Evolutionary conservation across 2,329 filamentous ascomycete species (phyloP).

Genomic region (Paraphaeosphaeria minitans): DNA sequence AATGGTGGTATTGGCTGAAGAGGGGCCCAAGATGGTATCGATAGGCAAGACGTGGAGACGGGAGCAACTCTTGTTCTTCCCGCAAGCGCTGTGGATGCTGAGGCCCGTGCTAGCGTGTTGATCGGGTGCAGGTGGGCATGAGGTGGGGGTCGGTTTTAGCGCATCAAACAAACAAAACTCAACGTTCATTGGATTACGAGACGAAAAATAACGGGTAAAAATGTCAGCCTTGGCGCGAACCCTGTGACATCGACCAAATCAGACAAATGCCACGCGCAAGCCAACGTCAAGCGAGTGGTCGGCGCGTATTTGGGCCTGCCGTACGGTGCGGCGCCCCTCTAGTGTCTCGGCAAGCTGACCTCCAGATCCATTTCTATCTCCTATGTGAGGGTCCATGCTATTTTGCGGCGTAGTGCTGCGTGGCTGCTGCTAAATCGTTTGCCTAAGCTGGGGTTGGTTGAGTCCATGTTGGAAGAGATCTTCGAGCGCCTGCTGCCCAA

Average conservation of each 20-base stretch:
- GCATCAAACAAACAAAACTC: not conserved
- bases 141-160: too few species aligned
- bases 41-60: not conserved
- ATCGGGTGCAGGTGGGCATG: not conserved
- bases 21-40: not conserved
- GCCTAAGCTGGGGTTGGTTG: too few species aligned
- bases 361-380: too few species aligned
- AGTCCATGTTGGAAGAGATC: too few species aligned
- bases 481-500: not conserved
- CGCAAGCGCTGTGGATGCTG: constrained; percentile 10
- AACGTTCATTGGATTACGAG: not conserved
- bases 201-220: not conserved
- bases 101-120: not conserved
- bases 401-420: too few species aligned
- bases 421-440: too few species aligned
- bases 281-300: not conserved
- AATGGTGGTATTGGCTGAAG: too few species aligned
- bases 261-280: not conserved
- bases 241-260: not conserved
- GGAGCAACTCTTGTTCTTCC: not conserved
- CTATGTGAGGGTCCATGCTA: too few species aligned
- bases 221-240: not conserved
- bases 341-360: too few species aligned
- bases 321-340: too few species aligned
- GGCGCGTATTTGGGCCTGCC: constrained; percentile 7